Percentiles rank a stretch among this genome's conserved stretches.
Conservation (phyloP, 345 rosid genomes). For the Ailanthus altissimus region DNA sequence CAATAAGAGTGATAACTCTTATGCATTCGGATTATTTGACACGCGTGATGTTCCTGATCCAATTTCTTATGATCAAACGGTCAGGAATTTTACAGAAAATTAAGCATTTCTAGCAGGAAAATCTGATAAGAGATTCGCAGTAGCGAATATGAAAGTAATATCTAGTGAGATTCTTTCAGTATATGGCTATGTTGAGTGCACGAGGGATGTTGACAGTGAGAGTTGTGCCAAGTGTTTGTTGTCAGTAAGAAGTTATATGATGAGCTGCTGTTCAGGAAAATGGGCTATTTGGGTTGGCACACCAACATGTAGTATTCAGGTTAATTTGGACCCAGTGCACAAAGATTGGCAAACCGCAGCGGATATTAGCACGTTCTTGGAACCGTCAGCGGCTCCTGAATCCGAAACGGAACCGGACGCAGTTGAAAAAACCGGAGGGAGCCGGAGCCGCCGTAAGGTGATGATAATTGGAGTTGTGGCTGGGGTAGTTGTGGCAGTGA, state of each 20-base stretch:
- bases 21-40: neutral
- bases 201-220: slow-evolving; percentile 17
- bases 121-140: neutral
- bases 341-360: slow-evolving; percentile 16
- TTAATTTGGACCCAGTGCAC: slow-evolving; percentile 16
- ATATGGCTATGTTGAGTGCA: slow-evolving; percentile 21
- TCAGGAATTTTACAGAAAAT: neutral
- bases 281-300: slow-evolving; percentile 11
- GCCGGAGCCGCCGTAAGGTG: neutral
- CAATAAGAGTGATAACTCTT: neutral
- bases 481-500: neutral
- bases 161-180: neutral
- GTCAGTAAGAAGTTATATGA: neutral
- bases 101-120: neutral
- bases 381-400: neutral
- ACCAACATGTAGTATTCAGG: slow-evolving; percentile 11
- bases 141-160: neutral
- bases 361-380: neutral
- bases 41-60: neutral
- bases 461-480: neutral
- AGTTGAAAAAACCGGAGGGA: neutral
- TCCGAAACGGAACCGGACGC: neutral
- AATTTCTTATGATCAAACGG: neutral
- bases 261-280: neutral
- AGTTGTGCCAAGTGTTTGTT: slow-evolving; percentile 11